phyloP scores from a whole-genome alignment of 2,329 filamentous ascomycete species.

The Colletotrichum endophyticum region DNA sequence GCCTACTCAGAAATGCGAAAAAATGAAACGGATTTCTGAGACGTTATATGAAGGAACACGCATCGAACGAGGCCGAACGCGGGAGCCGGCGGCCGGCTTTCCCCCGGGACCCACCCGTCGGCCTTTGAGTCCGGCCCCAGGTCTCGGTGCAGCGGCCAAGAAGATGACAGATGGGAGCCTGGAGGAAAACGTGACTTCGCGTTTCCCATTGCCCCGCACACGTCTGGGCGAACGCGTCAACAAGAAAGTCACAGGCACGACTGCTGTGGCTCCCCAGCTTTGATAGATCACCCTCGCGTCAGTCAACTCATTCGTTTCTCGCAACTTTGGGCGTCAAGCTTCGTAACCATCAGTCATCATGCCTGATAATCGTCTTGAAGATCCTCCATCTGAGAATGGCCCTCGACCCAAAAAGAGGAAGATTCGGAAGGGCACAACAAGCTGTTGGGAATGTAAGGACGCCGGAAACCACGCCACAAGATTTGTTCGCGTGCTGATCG shows the following conservation, averaged over 20 bases:
- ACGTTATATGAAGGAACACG: neutral
- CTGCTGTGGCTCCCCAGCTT: neutral
- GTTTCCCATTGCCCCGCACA: neutral
- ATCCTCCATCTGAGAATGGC: neutral
- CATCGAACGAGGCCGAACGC: neutral
- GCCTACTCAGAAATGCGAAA: neutral
- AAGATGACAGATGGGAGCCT: neutral
- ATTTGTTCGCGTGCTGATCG: neutral
- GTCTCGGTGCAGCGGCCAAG: neutral
- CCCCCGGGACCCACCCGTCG: neutral
- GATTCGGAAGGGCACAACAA: slow-evolving; percentile 58
- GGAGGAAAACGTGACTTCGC: neutral
- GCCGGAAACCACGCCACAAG: too few species aligned
- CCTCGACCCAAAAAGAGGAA: slow-evolving; percentile 26
- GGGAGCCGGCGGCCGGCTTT: neutral
- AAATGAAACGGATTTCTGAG: neutral
- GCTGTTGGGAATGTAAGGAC: slow-evolving; percentile 59
- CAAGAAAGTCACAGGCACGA: neutral
- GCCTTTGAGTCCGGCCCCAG: neutral
- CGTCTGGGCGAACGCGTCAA: neutral
- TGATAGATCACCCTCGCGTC: neutral
- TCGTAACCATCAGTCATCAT: neutral
- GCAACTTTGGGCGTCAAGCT: neutral
- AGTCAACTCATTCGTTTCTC: neutral
- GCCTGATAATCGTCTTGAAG: neutral